Evolutionary conservation across 192 early-diverging fungal species (phyloP), one percentile per base, ranked within the genome.

Genomic region (Entrophospora sp.): DNA sequence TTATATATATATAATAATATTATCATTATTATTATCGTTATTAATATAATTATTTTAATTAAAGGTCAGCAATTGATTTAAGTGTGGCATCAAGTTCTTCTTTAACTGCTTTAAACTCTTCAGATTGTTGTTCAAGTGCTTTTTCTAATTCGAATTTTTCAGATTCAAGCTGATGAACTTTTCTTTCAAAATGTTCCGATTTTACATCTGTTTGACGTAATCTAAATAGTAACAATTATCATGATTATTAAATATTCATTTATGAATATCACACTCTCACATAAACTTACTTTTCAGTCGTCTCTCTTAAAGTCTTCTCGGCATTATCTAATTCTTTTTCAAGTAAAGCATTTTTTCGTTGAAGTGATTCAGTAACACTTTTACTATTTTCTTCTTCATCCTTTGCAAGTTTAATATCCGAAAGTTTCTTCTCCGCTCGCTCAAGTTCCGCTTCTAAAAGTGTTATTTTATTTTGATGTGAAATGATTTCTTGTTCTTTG

Each of bases 151-250:
- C 82, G 40, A 73, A 70, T 66, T 75, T 78, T 56, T 92, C 84
- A 57, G 72, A 76, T 69, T 95, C 93, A 68, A 92, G 69, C 71
- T 91, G 86, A 35, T 85, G 83, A 18, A 89, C 85, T 74, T 86
- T 90, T 70, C 94, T 88, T 75, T 97, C 91, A 73, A 89, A 85
- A 67, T 86, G 84, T 72, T 96, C 94, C 68, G 89, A 82, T 70
- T 82, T 81, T 49, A 96, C 82, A 73, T 94, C 91, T 46, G 89
- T 82, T 60, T 81, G 73, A 57, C 89, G 88, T 69, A 86, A 78
- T 75, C 77, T 83, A 24, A 61, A 49, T 52, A n/a, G 18, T 6
- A 7, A 53, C 30, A 37, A 61, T 34, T 31, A 27, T 48, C n/a
- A 53, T 9, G 44, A 14, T 44, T 25, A 24, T 70, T 34, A 52